Evolutionary conservation across 441 rosid species (phyloP).

Genomic region (Populus hybrid): DNA sequence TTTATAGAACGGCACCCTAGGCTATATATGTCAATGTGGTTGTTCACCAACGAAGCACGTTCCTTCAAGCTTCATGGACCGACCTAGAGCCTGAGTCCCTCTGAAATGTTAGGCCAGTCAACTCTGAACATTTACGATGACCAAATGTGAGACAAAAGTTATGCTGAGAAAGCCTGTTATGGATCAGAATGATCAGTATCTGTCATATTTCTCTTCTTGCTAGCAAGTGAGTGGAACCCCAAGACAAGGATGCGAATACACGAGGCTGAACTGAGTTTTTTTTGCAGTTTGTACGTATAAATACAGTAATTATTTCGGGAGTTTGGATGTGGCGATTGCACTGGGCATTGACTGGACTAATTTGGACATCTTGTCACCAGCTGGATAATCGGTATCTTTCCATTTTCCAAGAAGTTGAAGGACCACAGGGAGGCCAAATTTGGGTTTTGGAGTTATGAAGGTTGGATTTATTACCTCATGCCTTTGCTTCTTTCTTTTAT

Average conservation of each 20-base stretch:
- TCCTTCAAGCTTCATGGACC: slow-evolving; percentile 9
- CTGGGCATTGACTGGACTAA: slow-evolving; percentile 5
- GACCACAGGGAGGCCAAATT: slow-evolving; percentile 34
- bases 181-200: slow-evolving; percentile 1
- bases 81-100: background rate
- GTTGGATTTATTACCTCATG: slow-evolving; percentile 9
- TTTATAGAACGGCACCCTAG: background rate
- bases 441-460: slow-evolving; percentile 4
- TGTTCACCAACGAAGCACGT: background rate
- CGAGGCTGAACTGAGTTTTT: slow-evolving; percentile 11
- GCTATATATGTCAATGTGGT: background rate
- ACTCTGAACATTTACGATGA: slow-evolving; percentile 15
- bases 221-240: slow-evolving; percentile 15
- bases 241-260: slow-evolving; percentile 17
- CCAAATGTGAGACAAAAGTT: slow-evolving; percentile 15
- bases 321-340: slow-evolving; percentile 6
- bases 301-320: slow-evolving; percentile 10
- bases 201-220: background rate
- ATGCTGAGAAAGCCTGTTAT: slow-evolving; percentile 7
- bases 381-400: slow-evolving; percentile 11
- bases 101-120: slow-evolving; percentile 35
- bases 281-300: slow-evolving; percentile 5
- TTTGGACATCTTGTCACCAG: slow-evolving; percentile 20
- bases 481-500: background rate
- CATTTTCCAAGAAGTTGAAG: slow-evolving; percentile 18